A percentile compares a stretch with the other conserved stretches of the same genome.
phyloP scores from a whole-genome alignment of 2,329 filamentous ascomycete species.

The Elsinoe batatas region DNA sequence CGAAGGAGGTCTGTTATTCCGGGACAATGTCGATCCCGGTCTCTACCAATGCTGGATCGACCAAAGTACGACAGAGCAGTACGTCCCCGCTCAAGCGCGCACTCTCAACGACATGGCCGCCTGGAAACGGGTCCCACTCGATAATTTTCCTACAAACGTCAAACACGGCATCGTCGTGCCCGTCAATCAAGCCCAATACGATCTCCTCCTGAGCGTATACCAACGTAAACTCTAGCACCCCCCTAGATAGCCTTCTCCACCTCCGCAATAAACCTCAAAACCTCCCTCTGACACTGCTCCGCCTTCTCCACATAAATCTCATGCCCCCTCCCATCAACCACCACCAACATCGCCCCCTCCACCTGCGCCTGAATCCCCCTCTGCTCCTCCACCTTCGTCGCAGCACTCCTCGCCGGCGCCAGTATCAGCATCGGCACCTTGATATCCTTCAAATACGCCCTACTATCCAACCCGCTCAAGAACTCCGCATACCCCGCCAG shows the following conservation, averaged over 20 bases:
- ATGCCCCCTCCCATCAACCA: conserved; percentile 25
- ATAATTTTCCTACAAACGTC: conserved; percentile 17
- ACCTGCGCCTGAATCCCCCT: conserved; percentile 18
- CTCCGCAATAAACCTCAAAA: conserved; percentile 33
- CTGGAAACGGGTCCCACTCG: conserved; percentile 14
- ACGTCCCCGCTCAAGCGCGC: conserved; percentile 17
- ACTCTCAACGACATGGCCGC: conserved; percentile 17
- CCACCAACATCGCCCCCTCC: conserved; percentile 19
- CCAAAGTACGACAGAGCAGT: conserved; percentile 17
- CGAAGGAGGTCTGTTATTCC: conserved; percentile 17
- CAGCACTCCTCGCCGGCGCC: conserved; percentile 27
- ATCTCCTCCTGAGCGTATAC: conserved; percentile 15
- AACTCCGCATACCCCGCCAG: conserved; percentile 29
- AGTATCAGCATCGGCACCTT: conserved; percentile 26
- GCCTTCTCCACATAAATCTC: conserved; percentile 28
- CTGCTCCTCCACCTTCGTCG: conserved; percentile 25
- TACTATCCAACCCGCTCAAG: conserved; percentile 25
- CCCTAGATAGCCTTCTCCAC: background rate
- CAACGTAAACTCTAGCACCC: background rate
- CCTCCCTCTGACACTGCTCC: conserved; percentile 22
- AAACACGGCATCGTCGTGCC: conserved; percentile 17
- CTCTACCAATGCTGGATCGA: conserved; percentile 19
- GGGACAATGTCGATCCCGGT: conserved; percentile 17
- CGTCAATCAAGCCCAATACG: conserved; percentile 17
- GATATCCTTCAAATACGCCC: conserved; percentile 24